Evolutionary conservation across 768 basidiomycete species (phyloP).

Genomic region (Lyophyllum decastes): DNA sequence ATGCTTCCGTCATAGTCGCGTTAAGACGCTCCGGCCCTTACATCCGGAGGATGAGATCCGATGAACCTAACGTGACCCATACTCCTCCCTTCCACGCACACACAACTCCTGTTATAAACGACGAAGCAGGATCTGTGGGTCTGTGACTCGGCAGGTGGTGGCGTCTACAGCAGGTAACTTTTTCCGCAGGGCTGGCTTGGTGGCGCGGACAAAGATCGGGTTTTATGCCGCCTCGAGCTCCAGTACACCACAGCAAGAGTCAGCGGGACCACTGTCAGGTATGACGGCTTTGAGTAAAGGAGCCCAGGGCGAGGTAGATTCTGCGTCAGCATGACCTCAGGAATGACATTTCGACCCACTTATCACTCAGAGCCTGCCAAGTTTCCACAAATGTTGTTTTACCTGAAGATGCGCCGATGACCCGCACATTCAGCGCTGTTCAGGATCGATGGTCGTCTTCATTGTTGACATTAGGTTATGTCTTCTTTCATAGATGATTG

Average conservation of each 20-base stretch:
- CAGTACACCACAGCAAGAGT: not conserved
- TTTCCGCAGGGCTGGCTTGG: not conserved
- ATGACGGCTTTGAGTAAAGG: not conserved
- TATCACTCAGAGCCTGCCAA: not conserved
- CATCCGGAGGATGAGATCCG: conserved; percentile 1
- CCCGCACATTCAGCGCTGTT: not conserved
- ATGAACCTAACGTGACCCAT: not conserved
- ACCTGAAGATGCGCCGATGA: not conserved
- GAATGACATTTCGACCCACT: not conserved
- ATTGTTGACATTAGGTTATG: not conserved
- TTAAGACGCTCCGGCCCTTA: not conserved
- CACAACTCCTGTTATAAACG: not conserved
- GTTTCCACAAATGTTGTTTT: not conserved
- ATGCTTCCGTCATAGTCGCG: not conserved
- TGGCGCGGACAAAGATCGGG: conserved; percentile 4
- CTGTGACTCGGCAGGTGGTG: not conserved
- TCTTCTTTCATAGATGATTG: not conserved
- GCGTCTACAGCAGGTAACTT: not conserved
- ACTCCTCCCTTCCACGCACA: conserved; percentile 1
- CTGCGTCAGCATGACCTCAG: not conserved
- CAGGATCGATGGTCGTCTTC: not conserved
- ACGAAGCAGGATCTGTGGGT: conserved; percentile 1
- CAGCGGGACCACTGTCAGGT: not conserved
- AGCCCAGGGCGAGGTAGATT: not conserved
- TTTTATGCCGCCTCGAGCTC: not conserved